Conservation (phyloP, 768 basidiomycete species). For the Russula olivacea region DNA sequence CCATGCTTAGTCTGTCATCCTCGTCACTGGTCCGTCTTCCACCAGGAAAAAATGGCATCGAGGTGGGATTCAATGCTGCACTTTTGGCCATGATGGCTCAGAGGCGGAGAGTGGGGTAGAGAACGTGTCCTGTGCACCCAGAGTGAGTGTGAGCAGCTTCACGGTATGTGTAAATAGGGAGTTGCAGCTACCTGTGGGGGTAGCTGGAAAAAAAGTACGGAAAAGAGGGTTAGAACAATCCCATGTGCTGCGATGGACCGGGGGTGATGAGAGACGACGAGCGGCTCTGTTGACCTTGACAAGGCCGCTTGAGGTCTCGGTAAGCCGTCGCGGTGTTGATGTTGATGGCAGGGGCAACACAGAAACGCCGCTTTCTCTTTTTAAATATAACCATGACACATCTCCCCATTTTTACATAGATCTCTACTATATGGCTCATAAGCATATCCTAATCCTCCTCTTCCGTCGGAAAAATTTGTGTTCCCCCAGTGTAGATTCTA, state of each 20-base stretch:
- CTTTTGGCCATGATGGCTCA: constrained; percentile 56
- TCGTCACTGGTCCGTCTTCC: constrained; percentile 53
- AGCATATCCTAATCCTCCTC: background rate
- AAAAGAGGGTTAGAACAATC: constrained; percentile 17
- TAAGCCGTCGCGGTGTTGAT: constrained; percentile 16
- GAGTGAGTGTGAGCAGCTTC: constrained; percentile 12
- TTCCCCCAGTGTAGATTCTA: background rate
- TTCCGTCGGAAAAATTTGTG: background rate
- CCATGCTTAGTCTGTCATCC: constrained; percentile 42
- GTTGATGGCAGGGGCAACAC: constrained; percentile 24
- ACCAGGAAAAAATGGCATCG: constrained; percentile 81
- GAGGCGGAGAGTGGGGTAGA: constrained; percentile 14
- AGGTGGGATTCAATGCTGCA: constrained; percentile 72
- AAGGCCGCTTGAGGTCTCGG: constrained; percentile 21
- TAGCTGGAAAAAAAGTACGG: background rate
- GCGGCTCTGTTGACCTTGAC: constrained; percentile 25
- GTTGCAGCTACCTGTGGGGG: constrained; percentile 18
- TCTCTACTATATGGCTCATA: background rate
- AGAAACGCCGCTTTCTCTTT: constrained; percentile 5
- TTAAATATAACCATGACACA: constrained; percentile 6
- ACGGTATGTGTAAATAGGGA: constrained; percentile 9
- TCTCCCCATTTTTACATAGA: background rate
- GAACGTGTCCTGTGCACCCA: constrained; percentile 19
- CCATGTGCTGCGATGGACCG: constrained; percentile 22
- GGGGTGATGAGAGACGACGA: constrained; percentile 12